These are phyloP conservation scores for Eucalyptus polybractea DNA, from an alignment of 345 rosid genomes.

Conservation along the genomic window DNA sequence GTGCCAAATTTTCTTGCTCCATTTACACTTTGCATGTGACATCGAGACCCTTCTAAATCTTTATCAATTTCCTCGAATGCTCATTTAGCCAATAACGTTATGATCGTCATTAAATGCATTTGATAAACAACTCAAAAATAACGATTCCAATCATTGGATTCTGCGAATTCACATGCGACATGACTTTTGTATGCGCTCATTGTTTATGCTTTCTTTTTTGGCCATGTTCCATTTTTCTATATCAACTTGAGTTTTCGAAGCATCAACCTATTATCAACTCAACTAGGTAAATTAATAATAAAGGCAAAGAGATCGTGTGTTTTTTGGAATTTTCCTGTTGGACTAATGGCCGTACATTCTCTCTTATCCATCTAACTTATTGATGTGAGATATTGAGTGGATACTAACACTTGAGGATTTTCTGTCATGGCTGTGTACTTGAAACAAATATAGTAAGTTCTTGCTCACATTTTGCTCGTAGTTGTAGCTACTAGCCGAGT, in stretches of 20 bases:
- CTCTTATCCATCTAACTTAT: neutral
- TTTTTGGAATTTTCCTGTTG: accelerated
- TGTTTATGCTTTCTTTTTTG: neutral
- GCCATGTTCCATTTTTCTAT: neutral
- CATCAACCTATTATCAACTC: neutral
- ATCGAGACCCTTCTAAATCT: neutral
- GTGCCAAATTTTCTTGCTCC: no score
- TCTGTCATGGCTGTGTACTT: neutral
- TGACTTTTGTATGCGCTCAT: accelerated
- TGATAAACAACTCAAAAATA: neutral
- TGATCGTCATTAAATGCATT: accelerated
- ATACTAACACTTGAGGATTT: neutral
- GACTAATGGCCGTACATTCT: neutral
- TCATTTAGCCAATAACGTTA: neutral
- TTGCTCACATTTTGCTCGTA: neutral
- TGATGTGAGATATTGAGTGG: neutral
- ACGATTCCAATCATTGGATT: accelerated
- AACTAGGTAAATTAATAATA: neutral
- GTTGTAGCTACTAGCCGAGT: neutral
- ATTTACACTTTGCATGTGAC: neutral
- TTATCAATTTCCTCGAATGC: neutral
- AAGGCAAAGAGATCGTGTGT: neutral
- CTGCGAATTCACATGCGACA: accelerated
- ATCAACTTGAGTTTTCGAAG: accelerated
- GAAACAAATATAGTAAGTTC: neutral